Base-by-base conservation (phyloP, 805 yeast genomes). In the Wickerhamomyces rabaulensis region DNA sequence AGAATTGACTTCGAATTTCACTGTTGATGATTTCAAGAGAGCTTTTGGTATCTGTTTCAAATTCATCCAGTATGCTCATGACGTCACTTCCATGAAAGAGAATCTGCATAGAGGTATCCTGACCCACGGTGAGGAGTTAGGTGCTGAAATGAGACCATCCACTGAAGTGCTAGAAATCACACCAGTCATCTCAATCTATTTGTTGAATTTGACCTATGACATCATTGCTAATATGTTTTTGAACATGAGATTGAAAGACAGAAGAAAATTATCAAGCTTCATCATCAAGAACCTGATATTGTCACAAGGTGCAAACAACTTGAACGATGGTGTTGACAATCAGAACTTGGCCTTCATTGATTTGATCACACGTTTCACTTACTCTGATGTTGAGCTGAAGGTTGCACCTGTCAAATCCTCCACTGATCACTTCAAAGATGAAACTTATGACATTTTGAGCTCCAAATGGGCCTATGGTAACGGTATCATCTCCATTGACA, bases 21-120 rank as follows among this genome's bases (percentile, higher is more conserved):
- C 87, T 3, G 73, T 75, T 17, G 94, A 86, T 42, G 96, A 89
- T 55, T 84, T 75, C 61, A 84, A 82, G 56, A 71, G 90, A 41
- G 87, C 88, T 3, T 87, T 89, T 68, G 96, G 87, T 2, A 85
- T 89, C 60, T 84, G 90, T 1, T 86, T 89, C 68, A 82, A 83
- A 55, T 84, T 82, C 55, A 84, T 88, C 45, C 87, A 86, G 57
- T 82, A 81, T 57, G 79, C 88, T 2, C 71, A 75, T 43, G 90
- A 85, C 53, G 52, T 66, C 22, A 47, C 55, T n/a, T 50, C 54
- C 29, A 29, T 44, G 3, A 57, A 56, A 38, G 56, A 56, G 41
- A 53, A 56, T 58, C 63, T 46, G 53, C 67, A 51, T 53, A 62
- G 42, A 52, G 68, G 58, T 43, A 56, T 48, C 17, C 45, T 52